phyloP scores from a whole-genome alignment of 805 yeast species.

The Tetrapisispora arboricola region DNA sequence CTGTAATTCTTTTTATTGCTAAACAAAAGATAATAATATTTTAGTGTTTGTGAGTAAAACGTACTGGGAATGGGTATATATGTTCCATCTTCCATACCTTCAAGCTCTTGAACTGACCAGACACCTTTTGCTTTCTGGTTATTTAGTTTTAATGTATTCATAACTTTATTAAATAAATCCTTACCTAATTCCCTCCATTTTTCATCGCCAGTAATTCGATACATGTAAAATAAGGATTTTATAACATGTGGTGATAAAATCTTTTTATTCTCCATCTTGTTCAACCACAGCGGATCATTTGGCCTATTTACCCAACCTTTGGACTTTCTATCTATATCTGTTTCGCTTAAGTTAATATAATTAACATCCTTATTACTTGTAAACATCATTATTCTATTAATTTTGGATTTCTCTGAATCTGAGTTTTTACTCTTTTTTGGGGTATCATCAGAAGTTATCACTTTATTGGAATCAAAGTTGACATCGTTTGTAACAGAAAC shows the following conservation, averaged over 20 bases:
- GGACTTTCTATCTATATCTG: constrained; percentile 7
- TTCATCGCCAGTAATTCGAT: constrained; percentile 49
- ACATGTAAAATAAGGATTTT: constrained; percentile 50
- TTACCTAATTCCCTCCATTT: constrained; percentile 48
- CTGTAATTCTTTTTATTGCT: constrained; percentile 35
- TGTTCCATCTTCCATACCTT: constrained; percentile 24
- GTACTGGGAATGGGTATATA: constrained; percentile 33
- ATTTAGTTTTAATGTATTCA: constrained; percentile 20
- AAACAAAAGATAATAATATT: constrained; percentile 43
- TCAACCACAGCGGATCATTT: constrained; percentile 27
- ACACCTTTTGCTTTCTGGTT: constrained; percentile 33
- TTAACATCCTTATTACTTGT: not conserved
- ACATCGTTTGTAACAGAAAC: not conserved
- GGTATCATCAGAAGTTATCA: constrained; percentile 2
- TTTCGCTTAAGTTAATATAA: not conserved
- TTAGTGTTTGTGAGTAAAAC: constrained; percentile 52
- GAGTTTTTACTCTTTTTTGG: constrained; percentile 2
- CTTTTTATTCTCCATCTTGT: constrained; percentile 29
- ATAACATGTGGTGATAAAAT: constrained; percentile 52
- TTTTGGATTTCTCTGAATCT: not conserved
- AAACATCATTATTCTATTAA: constrained; percentile 1
- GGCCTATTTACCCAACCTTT: constrained; percentile 22
- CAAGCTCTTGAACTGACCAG: constrained; percentile 28
- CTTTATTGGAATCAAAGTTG: constrained; percentile 2
- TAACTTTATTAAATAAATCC: constrained; percentile 35